Conservation (phyloP, 2,329 filamentous ascomycete genomes). For the Nothophaeocryptopus gaeumannii region DNA sequence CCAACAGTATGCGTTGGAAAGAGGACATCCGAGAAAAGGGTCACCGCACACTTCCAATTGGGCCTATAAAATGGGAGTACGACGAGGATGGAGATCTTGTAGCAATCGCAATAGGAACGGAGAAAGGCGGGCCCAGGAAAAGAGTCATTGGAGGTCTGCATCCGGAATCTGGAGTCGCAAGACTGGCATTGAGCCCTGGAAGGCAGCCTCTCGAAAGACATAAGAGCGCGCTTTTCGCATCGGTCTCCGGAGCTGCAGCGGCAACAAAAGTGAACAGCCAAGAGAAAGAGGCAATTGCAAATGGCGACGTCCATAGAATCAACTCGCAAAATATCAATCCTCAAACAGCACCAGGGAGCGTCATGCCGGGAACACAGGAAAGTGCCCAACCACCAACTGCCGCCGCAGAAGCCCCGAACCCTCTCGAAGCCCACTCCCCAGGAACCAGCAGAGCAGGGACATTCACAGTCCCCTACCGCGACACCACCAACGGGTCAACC, state of each 20-base stretch:
- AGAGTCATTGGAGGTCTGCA: slow-evolving; percentile 41
- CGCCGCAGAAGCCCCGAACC: slow-evolving; percentile 14
- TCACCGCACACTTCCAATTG: slow-evolving; percentile 46
- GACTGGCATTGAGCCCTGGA: slow-evolving; percentile 30
- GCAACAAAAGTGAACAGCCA: slow-evolving; percentile 2
- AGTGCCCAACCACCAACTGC: background rate
- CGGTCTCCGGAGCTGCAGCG: slow-evolving; percentile 7
- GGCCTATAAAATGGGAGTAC: slow-evolving; percentile 48
- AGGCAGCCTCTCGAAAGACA: slow-evolving; percentile 16
- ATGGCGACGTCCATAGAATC: slow-evolving; percentile 3
- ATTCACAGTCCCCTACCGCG: slow-evolving; percentile 26
- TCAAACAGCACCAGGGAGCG: slow-evolving; percentile 4
- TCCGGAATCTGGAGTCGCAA: slow-evolving; percentile 25
- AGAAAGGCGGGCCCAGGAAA: slow-evolving; percentile 41
- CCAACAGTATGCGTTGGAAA: slow-evolving; percentile 43
- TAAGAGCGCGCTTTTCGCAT: slow-evolving; percentile 21
- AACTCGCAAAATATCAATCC: slow-evolving; percentile 3
- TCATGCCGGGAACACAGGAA: slow-evolving; percentile 1
- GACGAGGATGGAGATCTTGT: slow-evolving; percentile 43
- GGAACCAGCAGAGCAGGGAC: slow-evolving; percentile 22
- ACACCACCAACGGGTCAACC: slow-evolving; percentile 32
- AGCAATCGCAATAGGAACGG: slow-evolving; percentile 45
- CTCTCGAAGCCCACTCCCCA: slow-evolving; percentile 12
- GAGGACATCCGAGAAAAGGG: slow-evolving; percentile 26
- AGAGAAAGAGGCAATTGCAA: slow-evolving; percentile 3